These are phyloP conservation scores for Polytrichum commune DNA, from an alignment of 225 moss, liverwort and hornwort genomes.

Conservation along the genomic window DNA sequence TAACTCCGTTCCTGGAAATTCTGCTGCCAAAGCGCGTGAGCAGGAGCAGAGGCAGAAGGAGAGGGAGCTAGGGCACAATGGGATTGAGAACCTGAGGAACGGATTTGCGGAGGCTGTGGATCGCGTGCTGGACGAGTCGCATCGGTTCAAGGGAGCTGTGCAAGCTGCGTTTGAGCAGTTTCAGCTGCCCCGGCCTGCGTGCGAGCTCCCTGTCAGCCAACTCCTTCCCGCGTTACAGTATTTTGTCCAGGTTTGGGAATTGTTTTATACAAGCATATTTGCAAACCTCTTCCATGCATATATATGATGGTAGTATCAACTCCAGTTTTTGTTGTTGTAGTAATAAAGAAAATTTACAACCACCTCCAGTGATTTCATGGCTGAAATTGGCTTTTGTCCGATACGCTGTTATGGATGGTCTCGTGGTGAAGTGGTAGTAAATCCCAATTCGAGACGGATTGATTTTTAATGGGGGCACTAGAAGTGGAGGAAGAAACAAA, in stretches of 20 bases:
- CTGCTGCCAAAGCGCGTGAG: constrained; percentile 12
- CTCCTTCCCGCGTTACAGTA: constrained; percentile 76
- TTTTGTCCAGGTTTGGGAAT: constrained; percentile 56
- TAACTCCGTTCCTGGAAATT: neutral
- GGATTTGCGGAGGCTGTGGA: constrained; percentile 62
- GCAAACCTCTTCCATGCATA: too few species aligned
- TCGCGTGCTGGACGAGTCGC: constrained; percentile 71
- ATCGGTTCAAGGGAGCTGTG: constrained; percentile 61
- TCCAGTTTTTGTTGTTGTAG: too few species aligned
- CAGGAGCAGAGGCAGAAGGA: constrained; percentile 17
- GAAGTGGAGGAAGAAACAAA: too few species aligned
- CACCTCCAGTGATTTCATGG: too few species aligned
- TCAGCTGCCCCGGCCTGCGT: constrained; percentile 46
- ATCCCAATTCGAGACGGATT: too few species aligned
- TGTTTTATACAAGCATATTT: too few species aligned
- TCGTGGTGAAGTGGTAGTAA: too few species aligned
- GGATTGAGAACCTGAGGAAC: constrained; percentile 27
- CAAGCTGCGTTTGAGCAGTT: constrained; percentile 67
- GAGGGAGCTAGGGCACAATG: constrained; percentile 14
- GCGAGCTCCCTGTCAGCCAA: constrained; percentile 43
- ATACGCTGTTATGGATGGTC: too few species aligned
- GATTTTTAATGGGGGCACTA: too few species aligned
- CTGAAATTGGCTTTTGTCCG: too few species aligned
- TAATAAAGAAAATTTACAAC: too few species aligned
- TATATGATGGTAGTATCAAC: too few species aligned